Percentiles rank a stretch among this genome's conserved stretches.
Evolutionary conservation across 2,329 filamentous ascomycete genomes (phyloP).

Genomic region (Fusarium veterinarium): DNA sequence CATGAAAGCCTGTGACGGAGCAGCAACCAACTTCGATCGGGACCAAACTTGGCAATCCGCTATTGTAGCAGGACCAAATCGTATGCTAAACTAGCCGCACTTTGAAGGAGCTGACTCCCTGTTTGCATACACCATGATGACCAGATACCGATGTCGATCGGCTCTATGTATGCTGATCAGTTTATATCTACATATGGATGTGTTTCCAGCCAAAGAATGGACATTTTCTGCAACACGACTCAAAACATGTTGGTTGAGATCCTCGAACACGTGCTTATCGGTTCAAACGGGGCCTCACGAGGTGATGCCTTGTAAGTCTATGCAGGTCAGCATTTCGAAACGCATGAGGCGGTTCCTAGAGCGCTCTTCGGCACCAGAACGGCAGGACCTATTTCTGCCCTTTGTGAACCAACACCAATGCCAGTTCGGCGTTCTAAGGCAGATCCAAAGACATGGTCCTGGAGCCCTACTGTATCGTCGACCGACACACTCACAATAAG

Average conservation of each 20-base stretch:
- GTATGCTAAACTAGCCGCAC: background rate
- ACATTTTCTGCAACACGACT: background rate
- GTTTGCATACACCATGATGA: background rate
- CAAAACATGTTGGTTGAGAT: background rate
- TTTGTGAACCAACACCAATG: slow-evolving; percentile 11
- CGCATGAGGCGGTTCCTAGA: slow-evolving; percentile 11
- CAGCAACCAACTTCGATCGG: slow-evolving; percentile 8
- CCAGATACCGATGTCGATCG: background rate
- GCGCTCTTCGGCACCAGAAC: slow-evolving; percentile 1
- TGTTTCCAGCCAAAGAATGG: background rate
- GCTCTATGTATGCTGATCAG: slow-evolving; percentile 2
- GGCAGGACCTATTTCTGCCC: slow-evolving; percentile 3
- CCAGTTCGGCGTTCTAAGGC: background rate
- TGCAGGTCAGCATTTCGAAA: slow-evolving; percentile 1
- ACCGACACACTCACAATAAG: slow-evolving; percentile 1
- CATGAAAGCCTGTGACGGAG: slow-evolving; percentile 6
- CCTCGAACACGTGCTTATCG: background rate
- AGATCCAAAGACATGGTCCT: slow-evolving; percentile 8
- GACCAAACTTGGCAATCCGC: slow-evolving; percentile 27
- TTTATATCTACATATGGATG: background rate
- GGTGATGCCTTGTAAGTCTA: background rate
- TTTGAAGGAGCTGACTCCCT: background rate
- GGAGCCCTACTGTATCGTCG: background rate
- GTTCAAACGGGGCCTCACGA: slow-evolving; percentile 1
- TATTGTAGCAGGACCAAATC: background rate